Evolutionary conservation across 768 basidiomycete genomes (phyloP), one percentile per base, ranked within the genome.

Genomic region (Myochromella boudieri): DNA sequence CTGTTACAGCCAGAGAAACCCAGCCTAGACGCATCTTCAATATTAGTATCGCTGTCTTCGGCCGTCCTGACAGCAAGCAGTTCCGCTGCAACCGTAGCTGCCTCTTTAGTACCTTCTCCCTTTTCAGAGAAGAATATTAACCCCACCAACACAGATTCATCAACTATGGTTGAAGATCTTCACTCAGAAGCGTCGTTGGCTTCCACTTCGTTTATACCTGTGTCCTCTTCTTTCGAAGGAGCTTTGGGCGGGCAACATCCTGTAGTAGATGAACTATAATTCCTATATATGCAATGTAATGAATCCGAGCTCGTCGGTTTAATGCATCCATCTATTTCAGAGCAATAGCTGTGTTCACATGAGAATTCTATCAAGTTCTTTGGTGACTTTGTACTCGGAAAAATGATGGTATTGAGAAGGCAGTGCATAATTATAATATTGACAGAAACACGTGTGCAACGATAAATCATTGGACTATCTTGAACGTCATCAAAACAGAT

Each of bases 1-100:
- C 49, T 72, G 27, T 49, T 74, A 43, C 52, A 50, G 21, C 56
- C 58, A 46, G 74, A 74, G 57, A 69, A 74, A 50, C 66, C 68
- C 18, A 44, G 41, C n/a, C 2, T 26, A 7, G 26, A 21, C 0
- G 27, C 50, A 12, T 42, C 46, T 14, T 43, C 47, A 11, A 11
- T 41, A 22, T 26, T 17, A 3, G 24, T 38, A 12, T 47, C 44
- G 17, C 26, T 53, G n/a, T 27, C 42, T 26, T 52, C 50, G 15
- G 37, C 49, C 28, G 25, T 33, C 8, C 8, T 46, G 2, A 22
- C 49, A 11, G 33, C 44, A 27, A 32, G 24, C 39, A 14, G 17
- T 21, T 37, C 51, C 33, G 37, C 38, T 24, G 34, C 52, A 15
- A 26, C 37, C 6, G 21, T 31, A 2, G 41, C 38, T 32, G 31